Conservation (phyloP, 2,329 filamentous ascomycete genomes). For the Pseudonectria foliicola region DNA sequence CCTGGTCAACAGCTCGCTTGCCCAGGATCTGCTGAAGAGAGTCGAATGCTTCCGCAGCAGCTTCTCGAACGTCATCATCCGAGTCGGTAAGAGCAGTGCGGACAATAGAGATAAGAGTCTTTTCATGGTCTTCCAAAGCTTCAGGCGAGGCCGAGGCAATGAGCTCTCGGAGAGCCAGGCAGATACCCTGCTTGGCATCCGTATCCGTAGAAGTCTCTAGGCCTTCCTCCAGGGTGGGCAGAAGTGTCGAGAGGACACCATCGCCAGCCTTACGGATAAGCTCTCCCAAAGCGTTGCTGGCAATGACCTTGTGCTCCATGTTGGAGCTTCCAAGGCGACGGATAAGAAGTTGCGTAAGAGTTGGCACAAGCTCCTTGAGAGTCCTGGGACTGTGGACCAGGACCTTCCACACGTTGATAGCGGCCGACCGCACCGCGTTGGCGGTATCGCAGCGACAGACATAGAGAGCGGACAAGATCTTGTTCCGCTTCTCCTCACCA, state of each 20-base stretch:
- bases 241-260: conserved; percentile 75
- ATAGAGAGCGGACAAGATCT: conserved; percentile 92
- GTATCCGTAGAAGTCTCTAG: conserved; percentile 81
- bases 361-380: conserved; percentile 91
- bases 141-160: conserved; percentile 85
- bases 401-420: conserved; percentile 93
- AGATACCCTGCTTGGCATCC: conserved; percentile 94
- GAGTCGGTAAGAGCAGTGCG: conserved; percentile 86
- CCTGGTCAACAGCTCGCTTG: conserved; percentile 91
- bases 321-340: conserved; percentile 89
- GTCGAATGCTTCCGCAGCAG: conserved; percentile 95
- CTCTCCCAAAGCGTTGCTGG: conserved; percentile 92
- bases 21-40: conserved; percentile 88
- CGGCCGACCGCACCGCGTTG: conserved; percentile 79
- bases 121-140: conserved; percentile 87
- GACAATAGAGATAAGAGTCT: conserved; percentile 89
- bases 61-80: conserved; percentile 84
- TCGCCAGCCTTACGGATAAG: conserved; percentile 96
- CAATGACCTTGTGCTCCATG: conserved; percentile 98
- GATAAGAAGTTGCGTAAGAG: conserved; percentile 90
- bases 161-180: conserved; percentile 88
- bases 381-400: conserved; percentile 86
- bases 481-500: conserved; percentile 93
- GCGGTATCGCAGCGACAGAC: conserved; percentile 97
- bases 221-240: conserved; percentile 89